A percentile compares a stretch with the other conserved stretches of the same genome.
Evolutionary conservation across 306 rosid species (phyloP).

Genomic region (Acacia acuminata): DNA sequence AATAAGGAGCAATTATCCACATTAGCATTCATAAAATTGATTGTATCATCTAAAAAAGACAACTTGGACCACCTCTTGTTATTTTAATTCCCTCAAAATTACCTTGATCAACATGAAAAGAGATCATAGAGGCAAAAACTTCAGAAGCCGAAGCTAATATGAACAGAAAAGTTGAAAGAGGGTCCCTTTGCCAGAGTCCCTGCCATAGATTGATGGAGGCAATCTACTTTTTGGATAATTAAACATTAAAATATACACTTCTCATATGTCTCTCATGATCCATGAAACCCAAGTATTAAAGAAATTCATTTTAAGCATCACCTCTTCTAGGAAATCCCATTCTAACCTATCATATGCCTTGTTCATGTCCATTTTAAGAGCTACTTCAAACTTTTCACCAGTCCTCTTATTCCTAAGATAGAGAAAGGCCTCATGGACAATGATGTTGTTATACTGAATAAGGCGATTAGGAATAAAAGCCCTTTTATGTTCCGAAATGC

Average conservation of each 20-base stretch:
- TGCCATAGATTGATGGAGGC: accelerated
- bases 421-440: too few species aligned
- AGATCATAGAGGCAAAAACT: background rate
- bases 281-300: accelerated
- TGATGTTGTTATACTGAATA: background rate
- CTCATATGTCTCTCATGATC: background rate
- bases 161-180: background rate
- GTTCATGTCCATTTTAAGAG: too few species aligned
- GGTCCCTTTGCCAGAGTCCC: background rate
- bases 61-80: background rate
- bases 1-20: too few species aligned
- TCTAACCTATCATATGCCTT: background rate
- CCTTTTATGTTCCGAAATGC: background rate
- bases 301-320: background rate
- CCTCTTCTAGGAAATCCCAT: background rate
- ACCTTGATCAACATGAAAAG: accelerated
- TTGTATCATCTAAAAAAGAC: background rate
- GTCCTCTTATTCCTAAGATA: too few species aligned
- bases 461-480: background rate
- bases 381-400: background rate
- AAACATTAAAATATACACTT: background rate
- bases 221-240: background rate
- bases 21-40: background rate
- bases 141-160: background rate
- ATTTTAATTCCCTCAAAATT: background rate